Base-by-base conservation (phyloP, 805 yeast species). In the Metschnikowia shivogae region DNA sequence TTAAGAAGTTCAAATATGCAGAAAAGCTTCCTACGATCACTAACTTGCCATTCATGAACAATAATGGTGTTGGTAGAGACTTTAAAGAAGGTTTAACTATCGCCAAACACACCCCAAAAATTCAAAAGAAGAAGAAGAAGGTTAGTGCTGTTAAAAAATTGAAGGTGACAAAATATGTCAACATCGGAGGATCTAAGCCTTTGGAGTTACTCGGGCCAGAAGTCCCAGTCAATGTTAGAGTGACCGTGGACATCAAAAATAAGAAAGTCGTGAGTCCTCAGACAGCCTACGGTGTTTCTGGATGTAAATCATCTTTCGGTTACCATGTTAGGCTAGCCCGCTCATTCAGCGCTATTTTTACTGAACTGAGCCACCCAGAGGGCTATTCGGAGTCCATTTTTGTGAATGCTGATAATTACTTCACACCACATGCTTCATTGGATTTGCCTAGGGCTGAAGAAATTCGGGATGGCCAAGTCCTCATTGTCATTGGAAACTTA, bases 181-280 rank as follows among this genome's bases (percentile, higher is more conserved):
- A 89, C 57, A 72, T 89, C 36, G 97, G 97, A 1, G 76, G 72
- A 45, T 67, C 70, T 2, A 65, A 76, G 43, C 73, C 82, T 13
- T 54, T 89, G 28, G 83, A 83, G 58, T 71, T 89, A 41, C 67
- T 71, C 6, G 64, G 63, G 14, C 56, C 59, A 33, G 81, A 81
- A 46, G 82, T 87, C 3, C 96, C 96, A 3, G 76, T 80, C 0
- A 81, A 86, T 54, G 88, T 84, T 12, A 71, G 95, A 52, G 96
- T 90, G 8, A 87, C 95, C 0, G 87, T 90, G 1, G 88, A 90
- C 56, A 50, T 81, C 8, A 68, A 78, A 36, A 76, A 76, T 9
- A 75, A 73, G 41, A 76, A 74, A 43, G 78, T 88, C 10, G 93
- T 87, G 0, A 78, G 88, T 0, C 88, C 93, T 6, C 53, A 68